Evolutionary conservation across 2,329 filamentous ascomycete genomes (phyloP), one percentile per base, ranked within the genome.

Genomic region (Harringtonia lauricola): DNA sequence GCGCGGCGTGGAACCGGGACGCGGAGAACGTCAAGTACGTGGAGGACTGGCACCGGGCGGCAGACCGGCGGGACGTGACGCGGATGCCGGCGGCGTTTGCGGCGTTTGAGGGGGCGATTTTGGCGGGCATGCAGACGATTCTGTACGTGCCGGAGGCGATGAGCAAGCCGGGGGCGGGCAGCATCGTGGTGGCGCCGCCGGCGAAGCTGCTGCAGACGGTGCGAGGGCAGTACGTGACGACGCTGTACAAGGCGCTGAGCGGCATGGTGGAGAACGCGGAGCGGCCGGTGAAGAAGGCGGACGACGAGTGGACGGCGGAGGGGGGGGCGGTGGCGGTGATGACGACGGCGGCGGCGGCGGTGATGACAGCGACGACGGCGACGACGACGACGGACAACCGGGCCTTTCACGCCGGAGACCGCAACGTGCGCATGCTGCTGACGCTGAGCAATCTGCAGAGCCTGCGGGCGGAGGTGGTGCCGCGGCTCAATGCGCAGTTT

Each of bases 191-290:
- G 21, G 83, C 90, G 17, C 94, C 92, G 6, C 82, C 87, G 30
- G 72, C 82, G 8, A 98, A 96, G 61, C 67, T 95, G 36, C 68
- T 96, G 36, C 86, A 94, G 59, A 87, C 89, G 76, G 87, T 96
- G 15, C 78, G 89, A 51, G 83, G 81, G 51, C 87, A 94, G 57
- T 98, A 98, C 57, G 88, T 95, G 15, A 88, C 83, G 8, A 95
- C 89, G 46, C 67, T 98, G 36, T 96, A 96, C 64, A 94, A 94
- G 60, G 87, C 87, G 8, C 66, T 98, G 31, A 94, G 86, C 54
- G 92, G 90, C 19, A 90, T 98, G 79, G 88, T 98, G 1, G 92
- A 96, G 63, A 96, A 95, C 61, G 90, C 92, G 3, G 88, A 96
- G 63, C 79, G 79, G 45, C 74, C 81, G 3, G 61, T 79, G 14